phyloP scores from a whole-genome alignment of 176 grass and related monocot genomes.

The Cenchrus purpureus region DNA sequence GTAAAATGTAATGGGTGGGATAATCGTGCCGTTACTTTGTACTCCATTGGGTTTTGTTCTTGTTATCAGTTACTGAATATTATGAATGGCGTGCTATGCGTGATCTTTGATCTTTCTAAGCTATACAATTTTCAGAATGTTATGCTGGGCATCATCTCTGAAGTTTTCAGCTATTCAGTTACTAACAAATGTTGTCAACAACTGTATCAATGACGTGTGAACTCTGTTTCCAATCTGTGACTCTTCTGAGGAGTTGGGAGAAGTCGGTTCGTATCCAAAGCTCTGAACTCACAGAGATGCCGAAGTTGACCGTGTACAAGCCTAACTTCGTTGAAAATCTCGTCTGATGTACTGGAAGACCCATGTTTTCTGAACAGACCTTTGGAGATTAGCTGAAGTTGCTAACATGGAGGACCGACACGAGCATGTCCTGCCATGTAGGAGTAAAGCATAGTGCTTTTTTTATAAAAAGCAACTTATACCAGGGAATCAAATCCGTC shows the following conservation, averaged over 20 bases:
- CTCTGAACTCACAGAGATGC: not conserved
- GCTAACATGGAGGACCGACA: not conserved
- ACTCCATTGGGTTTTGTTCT: slow-evolving; percentile 2
- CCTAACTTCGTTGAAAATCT: not conserved
- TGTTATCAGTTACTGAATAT: slow-evolving; percentile 14
- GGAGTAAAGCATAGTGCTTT: not conserved
- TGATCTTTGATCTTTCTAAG: not conserved
- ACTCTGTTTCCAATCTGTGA: slow-evolving; percentile 15
- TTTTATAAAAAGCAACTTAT: not conserved
- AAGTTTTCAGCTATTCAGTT: slow-evolving; percentile 6
- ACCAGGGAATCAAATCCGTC: not conserved
- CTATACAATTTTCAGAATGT: not conserved
- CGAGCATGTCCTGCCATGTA: not conserved
- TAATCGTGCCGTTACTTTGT: not conserved
- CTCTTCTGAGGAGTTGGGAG: not conserved
- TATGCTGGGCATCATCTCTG: not conserved
- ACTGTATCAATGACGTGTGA: not conserved
- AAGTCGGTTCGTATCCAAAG: not conserved
- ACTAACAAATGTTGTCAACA: not conserved
- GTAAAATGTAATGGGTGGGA: slow-evolving; percentile 17
- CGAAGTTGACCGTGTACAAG: not conserved
- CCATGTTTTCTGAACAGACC: not conserved
- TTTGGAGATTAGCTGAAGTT: not conserved
- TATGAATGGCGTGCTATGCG: not conserved
- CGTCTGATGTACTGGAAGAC: not conserved